Evolutionary conservation across 805 yeast species (phyloP).

Genomic region (Cyberlindnera subsufficiens): DNA sequence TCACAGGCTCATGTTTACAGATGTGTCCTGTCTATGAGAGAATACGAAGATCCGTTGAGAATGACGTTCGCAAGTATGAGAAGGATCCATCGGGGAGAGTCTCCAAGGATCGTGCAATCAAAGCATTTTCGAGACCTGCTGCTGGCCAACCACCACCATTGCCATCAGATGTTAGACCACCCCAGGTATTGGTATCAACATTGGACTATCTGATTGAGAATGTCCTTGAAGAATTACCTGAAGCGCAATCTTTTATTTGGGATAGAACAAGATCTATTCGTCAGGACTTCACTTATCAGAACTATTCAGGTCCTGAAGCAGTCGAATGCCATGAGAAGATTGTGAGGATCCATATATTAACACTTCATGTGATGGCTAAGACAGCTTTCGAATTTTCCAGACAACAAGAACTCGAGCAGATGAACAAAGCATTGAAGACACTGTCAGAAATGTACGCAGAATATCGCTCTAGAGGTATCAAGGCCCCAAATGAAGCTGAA

Average conservation of each 20-base stretch:
- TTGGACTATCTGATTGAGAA: constrained; percentile 66
- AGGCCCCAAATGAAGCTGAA: constrained; percentile 83
- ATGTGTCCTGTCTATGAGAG: constrained; percentile 97
- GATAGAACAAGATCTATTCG: constrained; percentile 94
- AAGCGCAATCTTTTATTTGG: constrained; percentile 89
- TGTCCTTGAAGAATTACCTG: constrained; percentile 64
- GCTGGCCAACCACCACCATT: constrained; percentile 98
- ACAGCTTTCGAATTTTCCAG: constrained; percentile 68
- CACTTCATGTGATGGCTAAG: constrained; percentile 82
- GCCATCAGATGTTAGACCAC: constrained; percentile 97
- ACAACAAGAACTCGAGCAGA: constrained; percentile 93
- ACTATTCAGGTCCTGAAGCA: constrained; percentile 89
- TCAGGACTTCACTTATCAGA: constrained; percentile 95
- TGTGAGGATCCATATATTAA: constrained; percentile 79
- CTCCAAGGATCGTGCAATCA: constrained; percentile 59
- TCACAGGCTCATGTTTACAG: constrained; percentile 82
- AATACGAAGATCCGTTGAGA: constrained; percentile 79
- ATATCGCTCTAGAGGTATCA: constrained; percentile 61
- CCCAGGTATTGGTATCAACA: constrained; percentile 60
- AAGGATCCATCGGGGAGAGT: constrained; percentile 52
- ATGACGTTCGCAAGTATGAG: constrained; percentile 77
- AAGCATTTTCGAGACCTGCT: constrained; percentile 93
- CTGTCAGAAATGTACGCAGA: constrained; percentile 83
- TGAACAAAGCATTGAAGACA: constrained; percentile 86
- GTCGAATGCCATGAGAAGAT: constrained; percentile 88